Percentiles rank a stretch among this genome's conserved stretches.
Evolutionary conservation across 495 filamentous ascomycete genomes (phyloP).

Genomic region (Aspergillus heteromorphus): DNA sequence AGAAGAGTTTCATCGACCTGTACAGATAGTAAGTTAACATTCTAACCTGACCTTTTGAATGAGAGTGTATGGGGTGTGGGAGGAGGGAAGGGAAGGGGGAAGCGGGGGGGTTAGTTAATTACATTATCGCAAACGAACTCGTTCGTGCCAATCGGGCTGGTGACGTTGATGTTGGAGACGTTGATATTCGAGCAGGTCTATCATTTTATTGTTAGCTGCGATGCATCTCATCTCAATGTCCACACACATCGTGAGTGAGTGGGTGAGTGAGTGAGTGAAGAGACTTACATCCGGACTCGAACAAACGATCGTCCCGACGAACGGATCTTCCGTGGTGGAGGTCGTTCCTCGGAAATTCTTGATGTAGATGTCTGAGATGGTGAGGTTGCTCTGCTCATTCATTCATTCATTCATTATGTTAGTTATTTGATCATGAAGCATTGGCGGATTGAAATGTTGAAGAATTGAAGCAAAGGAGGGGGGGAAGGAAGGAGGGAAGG

Average conservation of each 20-base stretch:
- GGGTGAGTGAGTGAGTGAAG: too few relatives aligned
- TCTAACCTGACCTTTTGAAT: background rate
- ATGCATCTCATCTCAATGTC: too few relatives aligned
- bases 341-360: constrained; percentile 52
- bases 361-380: constrained; percentile 51
- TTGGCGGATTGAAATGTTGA: too few relatives aligned
- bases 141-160: constrained; percentile 44
- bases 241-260: too few relatives aligned
- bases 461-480: too few relatives aligned
- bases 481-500: too few relatives aligned
- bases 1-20: constrained; percentile 34
- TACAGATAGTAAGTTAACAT: constrained; percentile 7
- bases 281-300: constrained; percentile 42
- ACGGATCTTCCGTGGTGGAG: constrained; percentile 44
- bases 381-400: constrained; percentile 43
- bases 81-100: background rate
- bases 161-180: constrained; percentile 45
- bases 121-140: constrained; percentile 52
- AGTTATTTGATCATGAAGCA: too few relatives aligned
- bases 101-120: too few relatives aligned
- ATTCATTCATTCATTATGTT: too few relatives aligned
- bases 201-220: too few relatives aligned
- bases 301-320: constrained; percentile 53
- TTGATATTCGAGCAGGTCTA: constrained; percentile 51
- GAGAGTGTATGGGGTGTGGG: too few relatives aligned